phyloP scores from a whole-genome alignment of 805 yeast genomes.

The Kurtzmaniella fragi region DNA sequence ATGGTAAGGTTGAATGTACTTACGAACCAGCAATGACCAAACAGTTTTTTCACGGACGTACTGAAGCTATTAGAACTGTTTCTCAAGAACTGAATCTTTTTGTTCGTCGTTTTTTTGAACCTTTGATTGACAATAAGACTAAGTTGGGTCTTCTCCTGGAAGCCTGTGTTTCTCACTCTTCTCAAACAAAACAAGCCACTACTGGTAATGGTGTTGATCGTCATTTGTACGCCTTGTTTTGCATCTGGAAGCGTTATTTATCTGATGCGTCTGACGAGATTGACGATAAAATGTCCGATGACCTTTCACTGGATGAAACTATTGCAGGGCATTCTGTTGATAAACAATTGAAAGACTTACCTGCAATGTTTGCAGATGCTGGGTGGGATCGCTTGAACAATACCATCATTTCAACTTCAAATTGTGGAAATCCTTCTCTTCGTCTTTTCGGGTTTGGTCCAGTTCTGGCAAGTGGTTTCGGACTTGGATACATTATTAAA shows the following conservation, averaged over 20 bases:
- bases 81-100: constrained; percentile 74
- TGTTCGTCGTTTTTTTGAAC: constrained; percentile 79
- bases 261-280: constrained; percentile 16
- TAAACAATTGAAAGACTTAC: constrained; percentile 37
- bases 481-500: constrained; percentile 51
- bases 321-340: constrained; percentile 15
- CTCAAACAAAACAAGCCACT: constrained; percentile 63
- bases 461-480: constrained; percentile 53
- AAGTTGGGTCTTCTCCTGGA: constrained; percentile 56
- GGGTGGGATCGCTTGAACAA: constrained; percentile 87
- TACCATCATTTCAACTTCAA: constrained; percentile 64
- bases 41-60: constrained; percentile 79
- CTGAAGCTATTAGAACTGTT: constrained; percentile 87
- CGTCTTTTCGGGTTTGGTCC: constrained; percentile 59
- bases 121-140: constrained; percentile 48
- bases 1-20: constrained; percentile 89
- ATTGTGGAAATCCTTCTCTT: constrained; percentile 58
- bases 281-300: constrained; percentile 8
- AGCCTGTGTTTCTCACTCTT: constrained; percentile 70
- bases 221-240: constrained; percentile 80
- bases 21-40: constrained; percentile 98
- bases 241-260: constrained; percentile 74
- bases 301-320: constrained; percentile 24
- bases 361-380: constrained; percentile 73
- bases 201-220: constrained; percentile 88